Percentiles rank a stretch among this genome's conserved stretches.
phyloP scores from a whole-genome alignment of 192 early-diverging fungal species.

The Linnemannia exigua region DNA sequence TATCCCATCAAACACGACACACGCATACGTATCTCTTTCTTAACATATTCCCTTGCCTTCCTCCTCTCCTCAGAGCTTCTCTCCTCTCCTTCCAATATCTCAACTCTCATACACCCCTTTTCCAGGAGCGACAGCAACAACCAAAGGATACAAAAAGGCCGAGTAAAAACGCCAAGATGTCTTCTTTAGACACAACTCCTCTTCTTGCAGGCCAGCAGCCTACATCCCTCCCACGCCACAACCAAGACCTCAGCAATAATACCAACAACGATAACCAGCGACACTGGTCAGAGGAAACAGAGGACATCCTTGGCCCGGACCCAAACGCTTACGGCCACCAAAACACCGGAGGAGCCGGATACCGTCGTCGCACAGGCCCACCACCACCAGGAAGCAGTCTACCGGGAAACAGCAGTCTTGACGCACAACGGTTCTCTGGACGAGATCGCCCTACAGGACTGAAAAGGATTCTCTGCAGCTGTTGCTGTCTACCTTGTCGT shows the following conservation, averaged over 20 bases:
- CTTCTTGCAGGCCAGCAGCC: conserved; percentile 34
- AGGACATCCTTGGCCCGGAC: conserved; percentile 44
- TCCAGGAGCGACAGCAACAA: background rate
- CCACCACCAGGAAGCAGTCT: conserved; percentile 22
- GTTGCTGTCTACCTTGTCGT: conserved; percentile 49
- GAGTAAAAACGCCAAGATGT: conserved; percentile 13
- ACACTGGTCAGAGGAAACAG: conserved; percentile 55
- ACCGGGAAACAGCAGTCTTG: conserved; percentile 18
- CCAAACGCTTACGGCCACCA: conserved; percentile 47
- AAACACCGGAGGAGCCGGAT: conserved; percentile 46
- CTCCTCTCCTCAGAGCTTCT: background rate
- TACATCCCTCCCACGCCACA: background rate
- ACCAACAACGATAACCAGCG: conserved; percentile 4
- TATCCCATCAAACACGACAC: background rate
- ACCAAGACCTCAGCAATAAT: conserved; percentile 2
- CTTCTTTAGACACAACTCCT: conserved; percentile 51
- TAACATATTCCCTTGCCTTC: background rate
- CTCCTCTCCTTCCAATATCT: background rate
- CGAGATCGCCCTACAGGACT: conserved; percentile 46
- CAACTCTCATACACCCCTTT: background rate
- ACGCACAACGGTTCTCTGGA: conserved; percentile 51
- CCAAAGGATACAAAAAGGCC: background rate
- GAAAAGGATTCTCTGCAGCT: conserved; percentile 21
- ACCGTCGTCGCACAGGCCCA: conserved; percentile 36
- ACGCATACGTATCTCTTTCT: no score